These are phyloP conservation scores for Cryptococcus sp. DNA, from an alignment of 1,284 basidiomycete species.

Conservation along the genomic window DNA sequence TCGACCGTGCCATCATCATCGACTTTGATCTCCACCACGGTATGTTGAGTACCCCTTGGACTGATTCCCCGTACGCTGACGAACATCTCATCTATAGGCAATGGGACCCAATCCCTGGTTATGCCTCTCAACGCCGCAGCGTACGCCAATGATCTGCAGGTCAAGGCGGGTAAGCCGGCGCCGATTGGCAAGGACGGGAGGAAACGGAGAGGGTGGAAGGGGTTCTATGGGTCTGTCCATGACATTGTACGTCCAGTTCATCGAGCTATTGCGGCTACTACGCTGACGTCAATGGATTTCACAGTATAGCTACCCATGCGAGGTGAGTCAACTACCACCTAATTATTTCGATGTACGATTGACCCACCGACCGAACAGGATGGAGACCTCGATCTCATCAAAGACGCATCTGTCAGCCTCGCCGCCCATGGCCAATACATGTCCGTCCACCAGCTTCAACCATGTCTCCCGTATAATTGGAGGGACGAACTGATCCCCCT, in stretches of 20 bases:
- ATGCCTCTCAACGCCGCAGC: constrained; percentile 92
- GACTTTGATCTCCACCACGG: constrained; percentile 90
- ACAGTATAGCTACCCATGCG: constrained; percentile 76
- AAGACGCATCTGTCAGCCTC: constrained; percentile 78
- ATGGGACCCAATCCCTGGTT: constrained; percentile 86
- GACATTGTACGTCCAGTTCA: constrained; percentile 61
- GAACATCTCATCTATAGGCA: constrained; percentile 56
- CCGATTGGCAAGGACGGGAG: constrained; percentile 47
- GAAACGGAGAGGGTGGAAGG: constrained; percentile 57
- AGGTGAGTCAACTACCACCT: constrained; percentile 56
- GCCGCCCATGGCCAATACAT: constrained; percentile 86
- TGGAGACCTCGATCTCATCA: constrained; percentile 70
- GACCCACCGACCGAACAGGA: constrained; percentile 55
- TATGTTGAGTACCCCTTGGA: constrained; percentile 2
- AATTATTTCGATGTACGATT: neutral
- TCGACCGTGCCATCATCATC: constrained; percentile 78
- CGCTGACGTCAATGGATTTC: neutral
- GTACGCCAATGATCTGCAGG: constrained; percentile 63
- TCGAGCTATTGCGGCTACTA: constrained; percentile 8
- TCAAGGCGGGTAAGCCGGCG: constrained; percentile 47
- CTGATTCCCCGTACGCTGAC: neutral
- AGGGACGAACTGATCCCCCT: neutral
- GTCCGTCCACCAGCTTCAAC: constrained; percentile 16
- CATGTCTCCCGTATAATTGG: neutral
- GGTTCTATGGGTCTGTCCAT: constrained; percentile 86